Evolutionary conservation across 306 rosid species (phyloP), one percentile per base, ranked within the genome.

Genomic region (Prunus mira): DNA sequence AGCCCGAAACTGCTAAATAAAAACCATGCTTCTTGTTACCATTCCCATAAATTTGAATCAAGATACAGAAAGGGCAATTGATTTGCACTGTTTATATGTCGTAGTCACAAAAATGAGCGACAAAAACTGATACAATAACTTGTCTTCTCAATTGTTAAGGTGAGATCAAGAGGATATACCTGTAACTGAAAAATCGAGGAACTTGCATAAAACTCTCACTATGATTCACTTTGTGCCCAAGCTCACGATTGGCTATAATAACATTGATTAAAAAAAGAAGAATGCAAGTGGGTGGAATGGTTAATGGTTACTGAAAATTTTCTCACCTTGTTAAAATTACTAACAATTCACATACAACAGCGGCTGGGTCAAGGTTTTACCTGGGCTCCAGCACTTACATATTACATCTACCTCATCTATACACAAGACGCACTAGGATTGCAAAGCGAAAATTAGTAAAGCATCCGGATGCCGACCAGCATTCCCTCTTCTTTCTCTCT

Each of bases 351-450:
- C 78, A 78, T 88, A 86, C 89, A 87, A 80, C 85, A 81, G 72
- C 65, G 71, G 88, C 90, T 25, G 85, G 90, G 81, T 76, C 69
- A 64, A 84, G 80, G 86, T 81, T 86, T 86, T 27, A 80, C 89
- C 88, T 69, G 41, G 73, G 72, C 65, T 57, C 87, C 88, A 82
- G 87, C 91, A 83, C 80, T 78, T 71, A 30, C 56, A 30, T 69
- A 75, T 70, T 64, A 76, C 88, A 85, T 74, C 84, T 80, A 78
- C 72, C 83, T 84, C 90, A 80, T 80, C 86, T 89, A 78, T 88
- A 93, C 93, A 91, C 86, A 91, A 89, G 18, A 69, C 71, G 86
- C 72, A 75, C 80, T 67, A 72, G 71, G 63, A 74, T 54, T 30
- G 68, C 49, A 55, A 64, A 22, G 30, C 54, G 69, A 76, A 71